Evolutionary conservation across 495 filamentous ascomycete species (phyloP).

Genomic region (Viridothelium virens): DNA sequence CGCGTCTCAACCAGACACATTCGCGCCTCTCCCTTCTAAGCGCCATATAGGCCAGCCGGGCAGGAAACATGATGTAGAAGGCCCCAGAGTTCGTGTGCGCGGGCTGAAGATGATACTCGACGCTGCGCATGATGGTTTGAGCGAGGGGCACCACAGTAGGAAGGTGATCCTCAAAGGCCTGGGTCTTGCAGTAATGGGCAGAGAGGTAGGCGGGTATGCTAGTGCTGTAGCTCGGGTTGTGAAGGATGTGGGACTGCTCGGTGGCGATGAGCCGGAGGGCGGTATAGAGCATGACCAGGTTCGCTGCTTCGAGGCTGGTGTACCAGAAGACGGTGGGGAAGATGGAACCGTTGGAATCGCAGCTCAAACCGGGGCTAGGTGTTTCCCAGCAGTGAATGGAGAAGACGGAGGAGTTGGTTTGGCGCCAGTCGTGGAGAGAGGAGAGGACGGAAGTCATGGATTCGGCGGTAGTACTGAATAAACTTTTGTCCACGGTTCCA

Average conservation of each 20-base stretch:
- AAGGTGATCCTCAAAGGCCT: not conserved
- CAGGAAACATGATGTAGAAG: not conserved
- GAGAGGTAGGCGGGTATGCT: not conserved
- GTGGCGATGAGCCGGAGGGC: not conserved
- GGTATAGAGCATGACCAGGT: not conserved
- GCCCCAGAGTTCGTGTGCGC: not conserved
- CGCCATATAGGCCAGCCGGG: not conserved
- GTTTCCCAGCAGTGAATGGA: not conserved
- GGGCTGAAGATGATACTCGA: constrained; percentile 4
- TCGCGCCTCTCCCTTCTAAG: not conserved
- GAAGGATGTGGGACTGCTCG: constrained; percentile 1
- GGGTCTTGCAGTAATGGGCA: not conserved
- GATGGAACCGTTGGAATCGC: not conserved
- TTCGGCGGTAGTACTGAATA: not conserved
- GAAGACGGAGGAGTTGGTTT: not conserved
- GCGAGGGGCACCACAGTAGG: not conserved
- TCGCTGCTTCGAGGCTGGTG: constrained; percentile 3
- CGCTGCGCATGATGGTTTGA: not conserved
- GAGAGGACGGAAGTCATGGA: not conserved
- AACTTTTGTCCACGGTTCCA: not conserved
- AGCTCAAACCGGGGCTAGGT: not conserved
- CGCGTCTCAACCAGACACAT: not conserved
- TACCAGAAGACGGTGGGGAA: not conserved
- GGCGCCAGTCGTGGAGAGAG: not conserved
- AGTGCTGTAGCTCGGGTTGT: not conserved